Base-by-base conservation (phyloP, 2,329 filamentous ascomycete species). In the Escovopsis weberi region DNA sequence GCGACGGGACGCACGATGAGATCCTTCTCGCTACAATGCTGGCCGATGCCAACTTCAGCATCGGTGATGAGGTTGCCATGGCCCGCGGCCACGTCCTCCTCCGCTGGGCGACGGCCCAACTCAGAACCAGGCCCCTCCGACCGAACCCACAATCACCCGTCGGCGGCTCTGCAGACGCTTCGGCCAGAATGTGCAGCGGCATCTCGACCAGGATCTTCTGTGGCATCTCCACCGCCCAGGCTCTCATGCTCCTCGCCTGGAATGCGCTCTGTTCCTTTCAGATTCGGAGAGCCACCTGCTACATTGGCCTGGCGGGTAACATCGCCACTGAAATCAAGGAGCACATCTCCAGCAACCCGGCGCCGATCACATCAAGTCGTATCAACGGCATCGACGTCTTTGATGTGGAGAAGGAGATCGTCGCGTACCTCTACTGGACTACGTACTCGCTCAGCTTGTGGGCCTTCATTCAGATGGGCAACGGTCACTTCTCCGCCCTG, bases 311-410 rank as follows among this genome's bases (percentile, higher is more conserved):
- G 11, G 57, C 60, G 0, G 54, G 58, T 11, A 50, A 51, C 6
- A 47, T 62, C 34, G 51, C 55, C 3, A 49, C 52, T 2, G 54
- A 58, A 28, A 55, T 64, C 41, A 57, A 57, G 45, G 54, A 60
- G 28, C 53, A 51, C 35, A 53, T 61, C 26, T 47, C 51, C 2
- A 51, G 48, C n/a, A 50, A 51, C 8, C 44, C 47, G 15, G 55
- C 51, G 3, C 51, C 56, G 4, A 49, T 54, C 26, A 51, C 51
- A 10, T 57, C 57, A 1, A 62, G 59, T 33, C 57, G 59, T 30
- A 63, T 66, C 47, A 66, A 66, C 23, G 63, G 62, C 9, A 56
- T 66, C 37, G 61, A 64, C 34, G 56, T 65, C 3, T 57, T 55
- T 38, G 57, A 60, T 37, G 59, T 66, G 7, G 63, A 66, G 45